A percentile compares a stretch with the other conserved stretches of the same genome.
Evolutionary conservation across 179 eudicot species (phyloP).

Genomic region (Beta macrorhiza): DNA sequence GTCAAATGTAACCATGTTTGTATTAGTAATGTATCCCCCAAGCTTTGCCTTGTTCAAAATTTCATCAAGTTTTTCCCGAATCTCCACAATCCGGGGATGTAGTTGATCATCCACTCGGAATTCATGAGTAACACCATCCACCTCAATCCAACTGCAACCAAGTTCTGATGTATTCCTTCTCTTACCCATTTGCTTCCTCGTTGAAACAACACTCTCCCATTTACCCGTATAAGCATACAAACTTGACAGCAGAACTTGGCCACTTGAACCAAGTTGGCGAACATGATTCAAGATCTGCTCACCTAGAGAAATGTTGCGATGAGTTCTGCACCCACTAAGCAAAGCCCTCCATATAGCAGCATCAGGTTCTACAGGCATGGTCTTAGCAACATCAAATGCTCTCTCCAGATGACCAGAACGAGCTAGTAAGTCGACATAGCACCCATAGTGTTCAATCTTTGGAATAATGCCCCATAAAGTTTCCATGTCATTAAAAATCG

Average conservation of each 20-base stretch:
- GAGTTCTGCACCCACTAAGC: conserved; percentile 76
- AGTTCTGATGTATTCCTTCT: conserved; percentile 45
- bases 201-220: conserved; percentile 57
- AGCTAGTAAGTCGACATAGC: conserved; percentile 71
- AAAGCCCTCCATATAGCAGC: conserved; percentile 70
- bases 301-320: conserved; percentile 51
- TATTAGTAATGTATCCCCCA: conserved; percentile 52
- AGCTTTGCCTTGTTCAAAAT: conserved; percentile 42
- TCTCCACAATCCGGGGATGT: conserved; percentile 58
- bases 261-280: conserved; percentile 36
- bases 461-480: conserved; percentile 46
- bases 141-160: conserved; percentile 87
- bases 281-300: conserved; percentile 49
- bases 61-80: conserved; percentile 49
- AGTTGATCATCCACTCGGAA: conserved; percentile 71
- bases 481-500: conserved; percentile 52
- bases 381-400: conserved; percentile 55
- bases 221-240: conserved; percentile 59
- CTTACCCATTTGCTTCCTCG: conserved; percentile 52
- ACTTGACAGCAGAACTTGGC: conserved; percentile 57
- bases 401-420: conserved; percentile 69
- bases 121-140: conserved; percentile 70
- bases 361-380: conserved; percentile 73
- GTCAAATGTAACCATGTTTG: conserved; percentile 64
- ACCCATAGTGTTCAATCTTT: conserved; percentile 66